These are phyloP conservation scores for Cymbopogon flexuosus DNA, from an alignment of 202 grass and related monocot species.

Conservation along the genomic window DNA sequence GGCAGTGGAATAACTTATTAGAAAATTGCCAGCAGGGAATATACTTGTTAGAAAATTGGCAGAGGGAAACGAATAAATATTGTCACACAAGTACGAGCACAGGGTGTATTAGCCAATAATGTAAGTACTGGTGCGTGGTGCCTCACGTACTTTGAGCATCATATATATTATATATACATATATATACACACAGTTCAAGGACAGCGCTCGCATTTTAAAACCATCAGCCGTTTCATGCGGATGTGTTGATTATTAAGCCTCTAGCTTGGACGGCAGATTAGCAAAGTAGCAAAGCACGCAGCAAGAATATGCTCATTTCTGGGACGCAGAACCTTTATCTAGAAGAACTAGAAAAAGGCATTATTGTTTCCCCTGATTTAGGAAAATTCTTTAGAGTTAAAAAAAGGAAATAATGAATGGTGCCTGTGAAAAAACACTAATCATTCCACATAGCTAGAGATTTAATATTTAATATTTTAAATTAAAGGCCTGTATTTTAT, in stretches of 20 bases:
- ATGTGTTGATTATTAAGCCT: not conserved
- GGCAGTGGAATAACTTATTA: constrained; percentile 9
- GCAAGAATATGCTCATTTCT: not conserved
- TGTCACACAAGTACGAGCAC: constrained; percentile 24
- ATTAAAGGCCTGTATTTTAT: not conserved
- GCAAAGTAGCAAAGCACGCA: not conserved
- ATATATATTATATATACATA: not conserved
- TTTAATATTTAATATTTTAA: not conserved
- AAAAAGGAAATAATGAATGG: not conserved
- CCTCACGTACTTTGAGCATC: not conserved
- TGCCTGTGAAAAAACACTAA: not conserved
- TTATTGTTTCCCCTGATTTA: not conserved
- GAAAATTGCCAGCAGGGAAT: not conserved
- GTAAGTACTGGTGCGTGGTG: not conserved
- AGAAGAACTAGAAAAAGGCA: not conserved
- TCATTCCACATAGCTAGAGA: not conserved
- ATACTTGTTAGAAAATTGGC: not conserved
- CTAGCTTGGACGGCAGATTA: not conserved
- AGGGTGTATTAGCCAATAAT: constrained; percentile 38
- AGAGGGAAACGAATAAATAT: constrained; percentile 26
- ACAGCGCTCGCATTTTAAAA: not conserved
- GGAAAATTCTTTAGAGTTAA: not conserved
- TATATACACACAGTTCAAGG: not conserved
- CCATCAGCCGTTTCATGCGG: constrained; percentile 12
- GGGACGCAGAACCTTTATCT: not conserved